phyloP scores from a whole-genome alignment of 768 basidiomycete species.

The Tephrocybe sp. region DNA sequence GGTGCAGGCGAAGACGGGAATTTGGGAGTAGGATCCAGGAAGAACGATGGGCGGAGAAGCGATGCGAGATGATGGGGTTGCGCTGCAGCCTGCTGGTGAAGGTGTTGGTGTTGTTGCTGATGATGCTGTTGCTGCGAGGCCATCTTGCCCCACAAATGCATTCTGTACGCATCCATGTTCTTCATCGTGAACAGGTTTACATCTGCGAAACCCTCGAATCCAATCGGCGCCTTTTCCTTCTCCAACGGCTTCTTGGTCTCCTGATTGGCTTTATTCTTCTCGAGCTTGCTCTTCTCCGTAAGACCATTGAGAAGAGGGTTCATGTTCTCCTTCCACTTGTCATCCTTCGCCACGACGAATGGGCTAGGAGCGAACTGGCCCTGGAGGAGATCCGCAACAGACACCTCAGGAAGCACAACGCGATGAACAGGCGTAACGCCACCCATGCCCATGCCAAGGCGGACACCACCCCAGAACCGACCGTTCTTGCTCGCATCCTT shows the following conservation, averaged over 20 bases:
- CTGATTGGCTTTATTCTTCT: slow-evolving; percentile 5
- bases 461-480: slow-evolving; percentile 80
- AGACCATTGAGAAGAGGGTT: slow-evolving; percentile 64
- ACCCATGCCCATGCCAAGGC: slow-evolving; percentile 37
- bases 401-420: slow-evolving; percentile 72
- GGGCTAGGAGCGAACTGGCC: slow-evolving; percentile 16
- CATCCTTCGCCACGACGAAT: slow-evolving; percentile 15
- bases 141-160: slow-evolving; percentile 93
- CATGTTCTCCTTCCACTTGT: slow-evolving; percentile 67
- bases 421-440: slow-evolving; percentile 85
- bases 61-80: slow-evolving; percentile 37
- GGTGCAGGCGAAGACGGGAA: slow-evolving; percentile 17
- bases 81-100: slow-evolving; percentile 18
- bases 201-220: slow-evolving; percentile 79
- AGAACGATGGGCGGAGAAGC: slow-evolving; percentile 34
- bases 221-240: slow-evolving; percentile 21
- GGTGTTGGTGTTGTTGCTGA: slow-evolving; percentile 34
- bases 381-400: slow-evolving; percentile 11
- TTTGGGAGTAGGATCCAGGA: slow-evolving; percentile 24
- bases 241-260: slow-evolving; percentile 11
- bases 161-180: slow-evolving; percentile 79
- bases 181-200: slow-evolving; percentile 85
- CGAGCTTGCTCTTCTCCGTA: slow-evolving; percentile 10
- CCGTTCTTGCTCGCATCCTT: slow-evolving; percentile 62
- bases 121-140: slow-evolving; percentile 61